Evolutionary conservation across 179 eudicot species (phyloP).

Genomic region (Spinacia oleracea): DNA sequence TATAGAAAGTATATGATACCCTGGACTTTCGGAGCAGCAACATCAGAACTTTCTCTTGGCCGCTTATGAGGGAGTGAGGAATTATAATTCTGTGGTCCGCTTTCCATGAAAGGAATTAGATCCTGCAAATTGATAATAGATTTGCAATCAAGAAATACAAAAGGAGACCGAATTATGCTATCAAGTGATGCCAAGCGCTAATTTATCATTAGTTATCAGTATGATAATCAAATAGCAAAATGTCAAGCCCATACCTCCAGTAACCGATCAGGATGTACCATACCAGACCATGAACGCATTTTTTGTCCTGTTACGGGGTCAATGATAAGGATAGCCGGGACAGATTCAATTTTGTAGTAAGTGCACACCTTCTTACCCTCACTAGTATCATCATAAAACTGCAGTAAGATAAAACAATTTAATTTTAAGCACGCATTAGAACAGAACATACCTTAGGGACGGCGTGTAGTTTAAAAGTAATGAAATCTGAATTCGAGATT

Average conservation of each 20-base stretch:
- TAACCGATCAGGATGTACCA: conserved; percentile 89
- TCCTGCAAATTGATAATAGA: conserved; percentile 54
- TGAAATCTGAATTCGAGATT: too few relatives aligned
- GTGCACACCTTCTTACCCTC: conserved; percentile 96
- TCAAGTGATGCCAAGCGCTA: background rate
- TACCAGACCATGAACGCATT: conserved; percentile 94
- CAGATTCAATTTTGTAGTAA: conserved; percentile 75
- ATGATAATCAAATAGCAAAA: background rate
- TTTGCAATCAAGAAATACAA: background rate
- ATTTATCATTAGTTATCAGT: background rate
- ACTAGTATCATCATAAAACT: conserved; percentile 88
- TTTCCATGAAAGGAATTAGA: conserved; percentile 80
- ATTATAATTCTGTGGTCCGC: conserved; percentile 73
- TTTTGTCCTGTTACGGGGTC: conserved; percentile 97
- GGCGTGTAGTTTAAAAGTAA: background rate
- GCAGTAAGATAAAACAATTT: conserved; percentile 4
- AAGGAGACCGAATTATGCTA: background rate
- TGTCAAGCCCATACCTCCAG: conserved; percentile 62
- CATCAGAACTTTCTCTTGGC: conserved; percentile 69
- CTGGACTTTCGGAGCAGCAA: conserved; percentile 46
- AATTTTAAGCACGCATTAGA: background rate
- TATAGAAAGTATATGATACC: conserved; percentile 34
- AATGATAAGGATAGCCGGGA: conserved; percentile 73
- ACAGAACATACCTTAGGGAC: background rate
- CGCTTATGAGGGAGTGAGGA: conserved; percentile 75